Percentiles rank a stretch among this genome's conserved stretches.
Conservation (phyloP, 441 rosid species). For the Pelargonium cotyledonis region DNA sequence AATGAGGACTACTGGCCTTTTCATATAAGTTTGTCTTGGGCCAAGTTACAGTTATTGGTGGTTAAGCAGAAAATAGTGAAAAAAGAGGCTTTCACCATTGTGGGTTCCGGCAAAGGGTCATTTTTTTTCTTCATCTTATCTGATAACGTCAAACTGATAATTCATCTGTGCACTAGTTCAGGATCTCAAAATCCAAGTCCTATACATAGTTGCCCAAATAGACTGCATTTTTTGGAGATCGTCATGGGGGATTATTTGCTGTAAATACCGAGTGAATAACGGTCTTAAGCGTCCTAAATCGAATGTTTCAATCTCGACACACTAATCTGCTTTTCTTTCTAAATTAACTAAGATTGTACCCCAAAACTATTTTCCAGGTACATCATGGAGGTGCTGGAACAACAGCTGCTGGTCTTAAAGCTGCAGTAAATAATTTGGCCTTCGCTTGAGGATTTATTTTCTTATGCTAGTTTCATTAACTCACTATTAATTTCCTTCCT, state of each 20-base stretch:
- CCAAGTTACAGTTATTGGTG: too few relatives aligned
- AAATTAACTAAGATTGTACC: background rate
- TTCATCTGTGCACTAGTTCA: background rate
- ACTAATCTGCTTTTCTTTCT: background rate
- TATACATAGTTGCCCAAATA: background rate
- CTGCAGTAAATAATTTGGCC: constrained; percentile 27
- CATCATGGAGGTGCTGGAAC: constrained; percentile 52
- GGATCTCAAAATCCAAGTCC: background rate
- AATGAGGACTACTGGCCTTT: too few relatives aligned
- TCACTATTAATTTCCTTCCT: background rate
- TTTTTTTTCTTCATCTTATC: background rate
- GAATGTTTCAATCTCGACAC: background rate
- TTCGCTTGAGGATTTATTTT: background rate
- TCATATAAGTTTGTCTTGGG: too few relatives aligned
- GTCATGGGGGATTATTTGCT: background rate
- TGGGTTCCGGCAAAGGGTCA: too few relatives aligned
- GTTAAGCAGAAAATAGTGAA: too few relatives aligned
- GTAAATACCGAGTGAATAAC: background rate
- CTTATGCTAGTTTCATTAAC: background rate
- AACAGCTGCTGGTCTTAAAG: constrained; percentile 47
- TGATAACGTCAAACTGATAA: too few relatives aligned
- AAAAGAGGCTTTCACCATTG: too few relatives aligned
- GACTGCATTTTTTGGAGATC: background rate
- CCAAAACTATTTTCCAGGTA: constrained; percentile 22
- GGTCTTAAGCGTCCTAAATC: background rate